Evolutionary conservation across 306 rosid species (phyloP).

Genomic region (Herpetospermum pedunculosum): DNA sequence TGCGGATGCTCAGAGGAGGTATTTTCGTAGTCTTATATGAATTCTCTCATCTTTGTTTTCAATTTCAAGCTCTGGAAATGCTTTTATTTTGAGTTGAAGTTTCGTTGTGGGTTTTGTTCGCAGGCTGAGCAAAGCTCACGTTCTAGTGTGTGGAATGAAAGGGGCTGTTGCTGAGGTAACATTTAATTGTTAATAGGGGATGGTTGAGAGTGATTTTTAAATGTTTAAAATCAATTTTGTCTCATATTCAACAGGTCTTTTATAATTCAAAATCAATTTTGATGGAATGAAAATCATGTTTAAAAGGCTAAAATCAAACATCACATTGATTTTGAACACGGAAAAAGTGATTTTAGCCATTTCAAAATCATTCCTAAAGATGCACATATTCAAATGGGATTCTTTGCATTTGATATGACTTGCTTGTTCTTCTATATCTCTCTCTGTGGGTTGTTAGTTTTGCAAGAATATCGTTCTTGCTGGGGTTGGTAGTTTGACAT

Average conservation of each 20-base stretch:
- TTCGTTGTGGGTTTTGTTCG: constrained; percentile 10
- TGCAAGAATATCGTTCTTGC: constrained; percentile 95
- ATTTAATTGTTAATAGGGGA: neutral
- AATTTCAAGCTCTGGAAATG: too few relatives aligned
- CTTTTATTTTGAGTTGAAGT: neutral
- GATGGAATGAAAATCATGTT: too few relatives aligned
- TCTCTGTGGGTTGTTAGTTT: constrained; percentile 39
- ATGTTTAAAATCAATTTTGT: too few relatives aligned
- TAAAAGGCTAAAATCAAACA: too few relatives aligned
- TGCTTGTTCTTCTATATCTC: neutral
- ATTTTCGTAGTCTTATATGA: neutral
- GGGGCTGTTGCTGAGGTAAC: constrained; percentile 89
- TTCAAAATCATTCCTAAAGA: too few relatives aligned
- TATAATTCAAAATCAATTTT: too few relatives aligned
- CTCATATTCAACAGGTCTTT: too few relatives aligned
- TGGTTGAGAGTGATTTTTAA: too few relatives aligned
- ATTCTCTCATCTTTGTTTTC: neutral
- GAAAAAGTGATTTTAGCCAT: too few relatives aligned
- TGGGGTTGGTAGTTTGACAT: constrained; percentile 90
- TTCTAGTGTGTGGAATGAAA: constrained; percentile 74
- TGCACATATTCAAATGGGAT: neutral
- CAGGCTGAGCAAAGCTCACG: constrained; percentile 89
- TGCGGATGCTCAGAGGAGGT: constrained; percentile 98
- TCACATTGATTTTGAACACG: too few relatives aligned
- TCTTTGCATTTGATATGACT: neutral